A percentile compares a stretch with the other conserved stretches of the same genome.
Evolutionary conservation across 495 filamentous ascomycete species (phyloP).

Genomic region (Xylaria cubensis): DNA sequence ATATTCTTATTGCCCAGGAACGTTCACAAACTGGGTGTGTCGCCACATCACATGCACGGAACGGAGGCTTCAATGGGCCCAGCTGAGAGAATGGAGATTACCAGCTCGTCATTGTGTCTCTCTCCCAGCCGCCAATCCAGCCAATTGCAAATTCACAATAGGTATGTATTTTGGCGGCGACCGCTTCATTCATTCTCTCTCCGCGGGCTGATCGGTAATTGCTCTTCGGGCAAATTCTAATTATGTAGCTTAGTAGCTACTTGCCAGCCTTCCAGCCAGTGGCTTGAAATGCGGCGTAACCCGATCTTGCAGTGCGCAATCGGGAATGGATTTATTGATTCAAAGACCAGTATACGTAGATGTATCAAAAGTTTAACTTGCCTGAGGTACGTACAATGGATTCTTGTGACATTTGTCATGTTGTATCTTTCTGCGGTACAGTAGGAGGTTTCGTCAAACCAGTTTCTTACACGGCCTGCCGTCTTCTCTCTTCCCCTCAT

Average conservation of each 20-base stretch:
- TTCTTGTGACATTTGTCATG: not conserved
- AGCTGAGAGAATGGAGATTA: not conserved
- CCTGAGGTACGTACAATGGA: too few species aligned
- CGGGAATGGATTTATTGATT: slow-evolving; percentile 20
- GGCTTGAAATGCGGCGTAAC: slow-evolving; percentile 41
- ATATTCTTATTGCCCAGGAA: not conserved
- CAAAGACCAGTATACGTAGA: not conserved
- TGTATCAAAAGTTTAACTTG: not conserved
- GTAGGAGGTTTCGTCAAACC: too few species aligned
- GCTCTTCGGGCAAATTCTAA: not conserved
- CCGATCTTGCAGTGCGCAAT: slow-evolving; percentile 44
- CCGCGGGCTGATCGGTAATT: slow-evolving; percentile 8
- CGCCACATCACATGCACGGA: not conserved
- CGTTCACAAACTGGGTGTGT: not conserved
- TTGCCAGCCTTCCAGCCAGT: slow-evolving; percentile 7
- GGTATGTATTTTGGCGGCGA: not conserved
- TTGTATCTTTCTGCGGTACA: not conserved
- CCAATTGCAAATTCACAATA: not conserved
- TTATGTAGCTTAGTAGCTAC: not conserved
- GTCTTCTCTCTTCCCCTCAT: not conserved
- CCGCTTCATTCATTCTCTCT: not conserved
- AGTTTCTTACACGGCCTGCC: too few species aligned
- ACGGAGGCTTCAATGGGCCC: not conserved
- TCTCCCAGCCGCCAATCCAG: not conserved
- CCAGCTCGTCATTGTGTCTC: not conserved